Evolutionary conservation across 176 grass and related monocot species (phyloP), one percentile per base, ranked within the genome.

Genomic region (Lolium rigidum): DNA sequence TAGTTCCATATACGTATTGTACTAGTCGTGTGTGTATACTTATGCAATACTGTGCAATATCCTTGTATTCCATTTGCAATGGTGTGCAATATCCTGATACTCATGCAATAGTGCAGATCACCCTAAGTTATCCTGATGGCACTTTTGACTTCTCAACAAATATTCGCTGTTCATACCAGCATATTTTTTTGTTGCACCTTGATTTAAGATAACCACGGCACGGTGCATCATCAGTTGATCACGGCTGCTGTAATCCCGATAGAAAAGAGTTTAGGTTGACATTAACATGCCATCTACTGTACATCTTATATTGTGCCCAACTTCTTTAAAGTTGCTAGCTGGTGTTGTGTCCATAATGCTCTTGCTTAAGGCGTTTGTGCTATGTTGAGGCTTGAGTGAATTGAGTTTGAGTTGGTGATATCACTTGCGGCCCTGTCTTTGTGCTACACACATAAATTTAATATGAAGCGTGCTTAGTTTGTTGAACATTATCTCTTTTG

Each of bases 181-280:
- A 31, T 31, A n/a, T 43, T 43, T 38, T 35, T 61, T 50, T 62
- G 11, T 50, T 80, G 26, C 78, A 56, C 47, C 35, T 67, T 37
- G 13, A 60, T 67, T 59, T 41, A 51, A 14, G 61, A 14, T 49
- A 31, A 80, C 35, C 54, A 28, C 9, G 5, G 17, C 9, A 47
- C 0, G 14, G 8, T 18, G 22, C 41, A 64, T 80, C 58, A 80
- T 80, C 60, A 48, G 41, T 24, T 65, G 38, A 49, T 65, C 24
- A 49, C 22, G 22, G 38, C n/a, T 62, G 57, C 38, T 79, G 56
- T 62, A 62, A 62, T 44, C n/a, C 37, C 37, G 5, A 17, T 60
- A 62, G 77, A 76, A 35, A 76, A 49, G 24, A 76, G 28, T 54
- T 54, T 75, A 28, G 46, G 72, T 17, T 75, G 72, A 52, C 72